Conservation (phyloP, 2,329 filamentous ascomycete genomes). For the Corinectria fuckeliana region DNA sequence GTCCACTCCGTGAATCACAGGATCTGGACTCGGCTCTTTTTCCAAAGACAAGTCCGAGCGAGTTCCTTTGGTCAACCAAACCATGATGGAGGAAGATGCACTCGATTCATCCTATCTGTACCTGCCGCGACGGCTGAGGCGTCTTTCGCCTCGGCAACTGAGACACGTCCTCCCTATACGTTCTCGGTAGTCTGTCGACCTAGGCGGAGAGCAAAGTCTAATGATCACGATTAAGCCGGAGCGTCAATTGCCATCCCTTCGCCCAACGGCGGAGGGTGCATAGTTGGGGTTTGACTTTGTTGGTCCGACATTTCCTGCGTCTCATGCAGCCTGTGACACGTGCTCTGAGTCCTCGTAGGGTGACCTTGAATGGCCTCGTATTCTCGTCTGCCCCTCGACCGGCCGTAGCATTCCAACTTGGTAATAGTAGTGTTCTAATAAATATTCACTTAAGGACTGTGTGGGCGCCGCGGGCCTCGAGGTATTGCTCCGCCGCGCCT, state of each 20-base stretch:
- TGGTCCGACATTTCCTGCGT: constrained; percentile 70
- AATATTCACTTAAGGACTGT: constrained; percentile 81
- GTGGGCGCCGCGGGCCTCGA: constrained; percentile 90
- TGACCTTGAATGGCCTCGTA: neutral
- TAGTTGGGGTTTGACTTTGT: constrained; percentile 97
- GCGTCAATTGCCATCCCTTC: constrained; percentile 83
- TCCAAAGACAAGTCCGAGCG: neutral
- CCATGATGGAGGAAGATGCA: neutral
- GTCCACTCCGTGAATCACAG: neutral
- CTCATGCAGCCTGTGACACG: constrained; percentile 7
- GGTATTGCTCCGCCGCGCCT: constrained; percentile 83
- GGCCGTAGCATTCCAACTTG: constrained; percentile 8
- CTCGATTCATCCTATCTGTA: constrained; percentile 20
- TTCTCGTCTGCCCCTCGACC: neutral
- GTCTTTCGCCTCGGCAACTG: constrained; percentile 64
- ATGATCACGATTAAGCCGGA: constrained; percentile 99
- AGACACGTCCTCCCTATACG: constrained; percentile 66
- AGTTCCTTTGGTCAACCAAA: neutral
- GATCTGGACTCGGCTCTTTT: neutral
- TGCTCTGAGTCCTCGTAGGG: constrained; percentile 14
- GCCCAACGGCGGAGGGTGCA: constrained; percentile 80
- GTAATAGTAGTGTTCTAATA: constrained; percentile 1
- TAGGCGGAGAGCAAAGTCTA: constrained; percentile 74
- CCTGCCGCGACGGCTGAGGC: constrained; percentile 62
- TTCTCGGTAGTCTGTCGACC: constrained; percentile 80